Percentiles rank a stretch among this genome's conserved stretches.
These are phyloP conservation scores for Nymphaea colorata DNA, from an alignment of 164 flowering plant species.

Conservation along the genomic window DNA sequence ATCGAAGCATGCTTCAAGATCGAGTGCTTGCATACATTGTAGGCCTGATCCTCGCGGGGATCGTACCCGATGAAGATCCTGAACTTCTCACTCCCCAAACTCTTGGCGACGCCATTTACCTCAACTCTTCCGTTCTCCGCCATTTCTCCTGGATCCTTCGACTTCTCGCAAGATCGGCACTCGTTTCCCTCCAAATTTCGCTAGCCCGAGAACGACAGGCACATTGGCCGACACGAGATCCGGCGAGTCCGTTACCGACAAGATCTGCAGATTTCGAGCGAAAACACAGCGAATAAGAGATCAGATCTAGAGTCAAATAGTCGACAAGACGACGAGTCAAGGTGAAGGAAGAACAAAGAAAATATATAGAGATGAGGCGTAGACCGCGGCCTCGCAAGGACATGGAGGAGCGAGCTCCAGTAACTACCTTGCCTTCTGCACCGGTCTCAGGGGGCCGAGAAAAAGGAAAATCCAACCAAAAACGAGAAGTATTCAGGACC, in stretches of 20 bases:
- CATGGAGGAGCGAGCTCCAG: neutral
- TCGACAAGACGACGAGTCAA: neutral
- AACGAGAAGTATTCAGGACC: neutral
- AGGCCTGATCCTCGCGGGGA: constrained; percentile 79
- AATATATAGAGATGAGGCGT: neutral
- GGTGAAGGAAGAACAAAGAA: neutral
- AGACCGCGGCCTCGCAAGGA: neutral
- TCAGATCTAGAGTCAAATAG: neutral
- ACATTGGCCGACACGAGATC: neutral
- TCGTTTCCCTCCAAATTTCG: neutral
- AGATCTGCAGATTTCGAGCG: neutral
- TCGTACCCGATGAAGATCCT: constrained; percentile 88
- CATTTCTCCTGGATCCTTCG: neutral
- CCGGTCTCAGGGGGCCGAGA: too few relatives aligned
- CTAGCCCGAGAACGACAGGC: neutral
- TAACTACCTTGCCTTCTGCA: neutral
- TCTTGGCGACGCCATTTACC: neutral
- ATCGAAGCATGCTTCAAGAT: constrained; percentile 58
- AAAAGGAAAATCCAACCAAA: too few relatives aligned
- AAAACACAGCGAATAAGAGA: neutral
- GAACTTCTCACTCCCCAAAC: constrained; percentile 17
- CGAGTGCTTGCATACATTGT: constrained; percentile 72
- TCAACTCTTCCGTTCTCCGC: neutral
- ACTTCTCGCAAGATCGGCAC: neutral
- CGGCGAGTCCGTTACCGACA: neutral